Conservation (phyloP, 768 basidiomycete species). For the Hygrophorus pudorinus region DNA sequence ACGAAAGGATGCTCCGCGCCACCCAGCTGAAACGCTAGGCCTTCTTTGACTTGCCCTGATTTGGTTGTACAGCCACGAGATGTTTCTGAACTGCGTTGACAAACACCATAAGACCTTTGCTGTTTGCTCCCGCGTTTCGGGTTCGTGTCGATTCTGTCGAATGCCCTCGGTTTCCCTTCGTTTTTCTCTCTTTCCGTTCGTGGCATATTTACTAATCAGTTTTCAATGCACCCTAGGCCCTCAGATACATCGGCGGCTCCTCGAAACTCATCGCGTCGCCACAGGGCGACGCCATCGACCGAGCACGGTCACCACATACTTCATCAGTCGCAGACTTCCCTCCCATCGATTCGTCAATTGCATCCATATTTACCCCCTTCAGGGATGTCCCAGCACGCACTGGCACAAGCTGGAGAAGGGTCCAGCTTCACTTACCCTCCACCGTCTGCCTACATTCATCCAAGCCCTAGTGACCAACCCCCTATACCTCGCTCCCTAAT, state of each 20-base stretch:
- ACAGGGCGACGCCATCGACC: neutral
- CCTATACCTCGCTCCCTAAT: constrained; percentile 6
- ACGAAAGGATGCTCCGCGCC: constrained; percentile 25
- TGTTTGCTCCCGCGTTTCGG: constrained; percentile 10
- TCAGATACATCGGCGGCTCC: no score
- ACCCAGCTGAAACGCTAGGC: constrained; percentile 21
- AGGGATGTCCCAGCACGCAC: constrained; percentile 21
- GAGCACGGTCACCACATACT: neutral
- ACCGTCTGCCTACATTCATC: constrained; percentile 16
- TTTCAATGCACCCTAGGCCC: neutral
- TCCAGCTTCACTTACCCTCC: constrained; percentile 14
- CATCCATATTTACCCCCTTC: constrained; percentile 57
- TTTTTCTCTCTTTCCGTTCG: constrained; percentile 6
- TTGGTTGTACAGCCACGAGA: constrained; percentile 20
- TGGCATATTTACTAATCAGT: neutral
- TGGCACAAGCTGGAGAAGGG: constrained; percentile 11
- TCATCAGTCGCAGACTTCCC: constrained; percentile 21
- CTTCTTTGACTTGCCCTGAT: constrained; percentile 30
- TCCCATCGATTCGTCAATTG: constrained; percentile 62
- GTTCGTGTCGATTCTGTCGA: constrained; percentile 4
- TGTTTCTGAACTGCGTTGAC: constrained; percentile 16
- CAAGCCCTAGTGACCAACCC: constrained; percentile 3
- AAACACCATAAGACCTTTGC: constrained; percentile 23
- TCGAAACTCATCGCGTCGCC: constrained; percentile 1
- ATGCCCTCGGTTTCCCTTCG: neutral